Evolutionary conservation across 495 filamentous ascomycete genomes (phyloP), one percentile per base, ranked within the genome.

Genomic region (Haplographium delicatum): DNA sequence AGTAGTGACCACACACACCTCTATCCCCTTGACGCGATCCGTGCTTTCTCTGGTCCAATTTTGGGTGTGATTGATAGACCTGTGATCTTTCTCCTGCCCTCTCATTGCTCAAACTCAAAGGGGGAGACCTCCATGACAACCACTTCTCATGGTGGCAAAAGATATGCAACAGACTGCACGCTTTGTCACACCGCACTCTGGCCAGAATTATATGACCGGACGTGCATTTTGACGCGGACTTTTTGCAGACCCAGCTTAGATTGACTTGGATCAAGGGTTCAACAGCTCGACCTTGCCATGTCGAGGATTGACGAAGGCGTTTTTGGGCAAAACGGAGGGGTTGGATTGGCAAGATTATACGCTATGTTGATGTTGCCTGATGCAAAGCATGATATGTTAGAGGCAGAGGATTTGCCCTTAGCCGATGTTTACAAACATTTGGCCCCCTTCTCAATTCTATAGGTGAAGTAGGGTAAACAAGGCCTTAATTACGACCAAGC

Each of bases 241-340:
- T 46, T 25, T 40, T 11, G 7, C 20, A 37, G 23, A 40, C 41
- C 24, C 13, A 41, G 33, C 20, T 26, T 11, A 34, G 25, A 39
- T 47, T 52, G 52, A 50, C 57, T 51, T 50, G 53, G 57, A 50
- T 60, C 57, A 60, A 26, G 57, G 57, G 28, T 50, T 50, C 22
- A 7, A 19, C 5, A 27, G 19, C 24, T 30, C 25, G n/a, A 30
- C 37, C 23, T 27, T 11, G 30, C 27, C 34, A 44, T 28, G 19
- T 15, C 23, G 26, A 38, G 18, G 28, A 44, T n/a, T n/a, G n/a
- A n/a, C n/a, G 26, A 39, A 19, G 48, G 7, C 43, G 33, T 35
- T n/a, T 26, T 37, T 42, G 24, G 22, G 15, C 45, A 45, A 18
- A 35, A 30, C 13, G 51, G 40, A 41, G 28, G 44, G 48, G 25